These are phyloP conservation scores for Penicillium freii DNA, from an alignment of 2,329 filamentous ascomycete genomes.

Conservation along the genomic window DNA sequence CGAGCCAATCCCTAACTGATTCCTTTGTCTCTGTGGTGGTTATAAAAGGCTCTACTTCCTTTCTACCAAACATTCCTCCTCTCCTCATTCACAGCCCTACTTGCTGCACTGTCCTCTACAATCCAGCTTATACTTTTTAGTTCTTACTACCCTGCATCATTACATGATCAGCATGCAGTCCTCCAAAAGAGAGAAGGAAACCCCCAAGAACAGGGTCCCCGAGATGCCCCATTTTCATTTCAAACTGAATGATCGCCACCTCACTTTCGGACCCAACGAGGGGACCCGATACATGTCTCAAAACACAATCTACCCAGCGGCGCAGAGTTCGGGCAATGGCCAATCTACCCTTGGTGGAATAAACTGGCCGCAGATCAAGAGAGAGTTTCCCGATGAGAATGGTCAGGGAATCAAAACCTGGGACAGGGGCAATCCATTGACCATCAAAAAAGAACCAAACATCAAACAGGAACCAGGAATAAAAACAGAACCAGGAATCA, in stretches of 20 bases:
- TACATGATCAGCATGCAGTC: background rate
- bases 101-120: too few species aligned
- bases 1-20: too few species aligned
- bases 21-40: too few species aligned
- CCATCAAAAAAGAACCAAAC: background rate
- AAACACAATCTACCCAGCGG: too few species aligned
- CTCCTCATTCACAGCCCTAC: too few species aligned
- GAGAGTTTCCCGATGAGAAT: background rate
- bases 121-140: background rate
- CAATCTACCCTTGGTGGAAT: background rate
- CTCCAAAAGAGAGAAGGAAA: too few species aligned
- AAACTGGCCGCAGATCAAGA: background rate
- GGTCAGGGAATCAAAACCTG: background rate
- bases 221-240: background rate
- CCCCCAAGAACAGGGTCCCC: background rate
- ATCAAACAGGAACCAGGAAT: background rate
- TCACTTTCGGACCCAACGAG: background rate
- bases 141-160: too few species aligned
- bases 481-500: background rate
- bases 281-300: background rate
- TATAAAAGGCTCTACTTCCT: too few species aligned
- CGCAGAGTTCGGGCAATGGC: background rate
- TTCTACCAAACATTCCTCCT: too few species aligned
- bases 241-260: background rate
- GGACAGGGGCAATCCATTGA: background rate